Evolutionary conservation across 768 basidiomycete genomes (phyloP), one percentile per base, ranked within the genome.

Genomic region (Pisolithus albus): DNA sequence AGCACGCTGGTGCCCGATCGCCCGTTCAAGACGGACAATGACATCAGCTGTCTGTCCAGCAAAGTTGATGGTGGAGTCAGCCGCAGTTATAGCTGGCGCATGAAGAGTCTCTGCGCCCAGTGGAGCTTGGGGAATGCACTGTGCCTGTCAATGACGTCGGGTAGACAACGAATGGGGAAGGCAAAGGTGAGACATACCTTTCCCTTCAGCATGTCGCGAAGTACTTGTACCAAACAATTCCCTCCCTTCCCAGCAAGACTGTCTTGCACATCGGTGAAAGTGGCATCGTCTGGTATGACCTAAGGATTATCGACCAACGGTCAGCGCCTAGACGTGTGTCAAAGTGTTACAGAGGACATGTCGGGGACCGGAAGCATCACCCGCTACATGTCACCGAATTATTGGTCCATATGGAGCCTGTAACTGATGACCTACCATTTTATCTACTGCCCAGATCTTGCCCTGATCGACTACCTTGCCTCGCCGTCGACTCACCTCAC

Each of bases 381-480:
- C 34, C 34, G 34, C 34, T 34, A 15, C 34, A 34, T 19, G 32
- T 11, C 46, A 36, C 30, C 46, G 7, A 16, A 5, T 23, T 23
- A 21, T 21, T 7, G 26, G 24, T 47, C 46, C 24, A 42, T 10
- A 5, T 42, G 10, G 42, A 42, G 18, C 21, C 32, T 6, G 47
- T 5, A 26, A 54, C 39, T 11, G 30, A 46, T 39, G n/a, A 38
- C 69, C 80, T 54, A 92, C 92, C 66, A 82, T 66, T 44, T 46
- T 54, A 48, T 65, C 71, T 21, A 64, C 59, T 38, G 70, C 84
- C 76, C 84, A 89, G 19, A 96, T 73, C 13, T 77, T 72, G 6
- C 93, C 93, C 1, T 81, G 76, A 66, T 95, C 93, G 38, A 93
- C 84, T 11, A 40, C 46, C 34, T 59, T 66, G 0, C 90, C 91